Percentiles rank a stretch among this genome's conserved stretches.
These are phyloP conservation scores for Globisporangium camurandrum DNA, from an alignment of 352 stramenopile genomes.

Conservation along the genomic window DNA sequence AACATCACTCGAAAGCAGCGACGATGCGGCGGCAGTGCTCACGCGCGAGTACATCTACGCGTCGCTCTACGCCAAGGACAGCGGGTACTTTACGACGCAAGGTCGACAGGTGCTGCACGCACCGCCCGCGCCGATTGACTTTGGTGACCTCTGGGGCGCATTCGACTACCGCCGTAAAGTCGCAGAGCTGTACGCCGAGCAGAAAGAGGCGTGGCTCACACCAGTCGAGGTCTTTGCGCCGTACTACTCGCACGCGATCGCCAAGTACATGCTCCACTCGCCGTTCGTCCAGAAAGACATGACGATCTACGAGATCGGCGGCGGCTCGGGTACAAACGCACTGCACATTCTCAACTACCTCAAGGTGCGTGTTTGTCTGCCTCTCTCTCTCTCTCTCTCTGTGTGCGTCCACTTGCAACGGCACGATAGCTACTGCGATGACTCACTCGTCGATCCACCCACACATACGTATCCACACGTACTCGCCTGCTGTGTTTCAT, in stretches of 20 bases:
- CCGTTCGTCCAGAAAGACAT: constrained; percentile 45
- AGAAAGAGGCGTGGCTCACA: constrained; percentile 83
- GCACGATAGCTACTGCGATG: too few species aligned
- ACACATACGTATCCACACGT: not conserved
- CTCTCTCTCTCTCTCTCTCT: not conserved
- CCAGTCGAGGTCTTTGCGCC: constrained; percentile 87
- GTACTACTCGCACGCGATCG: constrained; percentile 83
- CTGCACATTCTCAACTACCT: constrained; percentile 88
- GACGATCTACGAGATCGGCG: constrained; percentile 83
- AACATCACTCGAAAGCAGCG: not conserved
- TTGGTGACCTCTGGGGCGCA: constrained; percentile 67
- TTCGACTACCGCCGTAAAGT: constrained; percentile 63
- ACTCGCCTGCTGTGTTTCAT: too few species aligned
- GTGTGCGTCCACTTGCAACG: too few species aligned
- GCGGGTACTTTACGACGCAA: constrained; percentile 79
- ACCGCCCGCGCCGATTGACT: constrained; percentile 53
- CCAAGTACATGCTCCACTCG: constrained; percentile 82
- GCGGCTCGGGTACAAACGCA: constrained; percentile 84
- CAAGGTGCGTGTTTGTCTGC: constrained; percentile 12
- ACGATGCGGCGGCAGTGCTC: constrained; percentile 21
- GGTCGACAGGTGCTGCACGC: constrained; percentile 68
- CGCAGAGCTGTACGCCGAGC: constrained; percentile 56
- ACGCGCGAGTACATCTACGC: constrained; percentile 83
- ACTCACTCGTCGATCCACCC: not conserved
- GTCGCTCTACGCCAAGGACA: constrained; percentile 68